phyloP scores from a whole-genome alignment of 2,329 filamentous ascomycete genomes.

The Calonectria crousiana region DNA sequence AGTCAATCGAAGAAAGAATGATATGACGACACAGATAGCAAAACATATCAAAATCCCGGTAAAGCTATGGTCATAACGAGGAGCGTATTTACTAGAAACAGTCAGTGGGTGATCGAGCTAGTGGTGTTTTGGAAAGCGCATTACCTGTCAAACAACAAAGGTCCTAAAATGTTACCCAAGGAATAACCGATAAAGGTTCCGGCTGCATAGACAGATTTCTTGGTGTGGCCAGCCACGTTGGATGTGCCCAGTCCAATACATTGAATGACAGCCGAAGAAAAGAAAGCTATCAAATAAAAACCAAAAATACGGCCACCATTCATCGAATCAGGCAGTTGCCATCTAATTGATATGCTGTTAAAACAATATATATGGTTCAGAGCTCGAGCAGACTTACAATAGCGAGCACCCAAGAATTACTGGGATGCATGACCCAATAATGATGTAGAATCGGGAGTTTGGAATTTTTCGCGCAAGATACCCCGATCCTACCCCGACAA shows the following conservation, averaged over 20 bases:
- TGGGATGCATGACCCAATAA: slow-evolving; percentile 42
- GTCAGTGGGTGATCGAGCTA: not conserved
- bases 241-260: slow-evolving; percentile 48
- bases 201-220: slow-evolving; percentile 46
- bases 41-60: slow-evolving; percentile 50
- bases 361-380: no score
- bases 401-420: slow-evolving; percentile 46
- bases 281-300: slow-evolving; percentile 48
- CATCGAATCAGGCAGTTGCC: slow-evolving; percentile 39
- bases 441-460: slow-evolving; percentile 44
- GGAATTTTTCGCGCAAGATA: slow-evolving; percentile 42
- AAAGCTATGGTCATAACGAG: slow-evolving; percentile 45
- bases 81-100: slow-evolving; percentile 40
- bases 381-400: slow-evolving; percentile 34
- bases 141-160: slow-evolving; percentile 49
- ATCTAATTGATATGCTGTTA: slow-evolving; percentile 16
- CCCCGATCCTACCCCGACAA: slow-evolving; percentile 46
- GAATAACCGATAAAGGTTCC: slow-evolving; percentile 50
- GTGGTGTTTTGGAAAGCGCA: not conserved
- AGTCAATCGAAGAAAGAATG: slow-evolving; percentile 45
- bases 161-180: slow-evolving; percentile 50
- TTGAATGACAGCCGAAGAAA: slow-evolving; percentile 46
- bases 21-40: slow-evolving; percentile 45
- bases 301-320: slow-evolving; percentile 43
- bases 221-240: slow-evolving; percentile 50